These are phyloP conservation scores for Penicillium brevicompactum DNA, from an alignment of 2,329 filamentous ascomycete species.

Conservation along the genomic window DNA sequence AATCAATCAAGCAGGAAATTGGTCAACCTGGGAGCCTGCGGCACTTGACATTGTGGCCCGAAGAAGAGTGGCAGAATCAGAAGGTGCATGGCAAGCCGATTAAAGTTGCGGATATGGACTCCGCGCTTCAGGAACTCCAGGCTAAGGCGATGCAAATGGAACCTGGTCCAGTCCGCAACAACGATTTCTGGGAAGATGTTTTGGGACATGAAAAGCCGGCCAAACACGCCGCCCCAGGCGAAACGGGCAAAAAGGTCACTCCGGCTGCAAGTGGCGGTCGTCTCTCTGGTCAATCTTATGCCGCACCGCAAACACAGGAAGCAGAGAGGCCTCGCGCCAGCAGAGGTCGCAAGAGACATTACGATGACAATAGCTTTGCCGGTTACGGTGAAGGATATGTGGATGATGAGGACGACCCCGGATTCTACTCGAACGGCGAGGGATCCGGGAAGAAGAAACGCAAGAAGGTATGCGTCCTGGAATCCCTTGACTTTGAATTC, in stretches of 20 bases:
- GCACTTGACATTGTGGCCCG: conserved; percentile 50
- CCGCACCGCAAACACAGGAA: conserved; percentile 33
- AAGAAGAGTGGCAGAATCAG: conserved; percentile 55
- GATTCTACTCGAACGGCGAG: conserved; percentile 47
- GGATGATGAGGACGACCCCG: conserved; percentile 50
- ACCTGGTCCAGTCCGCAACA: conserved; percentile 48
- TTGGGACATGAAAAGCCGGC: conserved; percentile 51
- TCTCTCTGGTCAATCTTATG: conserved; percentile 29
- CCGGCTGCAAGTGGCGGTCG: conserved; percentile 26
- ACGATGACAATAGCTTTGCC: conserved; percentile 54
- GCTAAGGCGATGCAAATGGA: conserved; percentile 51
- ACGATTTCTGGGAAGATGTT: conserved; percentile 52
- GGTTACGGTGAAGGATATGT: conserved; percentile 55
- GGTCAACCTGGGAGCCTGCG: conserved; percentile 41
- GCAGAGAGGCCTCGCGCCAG: conserved; percentile 43
- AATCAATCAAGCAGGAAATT: conserved; percentile 48
- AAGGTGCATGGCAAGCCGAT: conserved; percentile 52
- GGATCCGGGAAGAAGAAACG: conserved; percentile 50
- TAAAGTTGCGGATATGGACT: conserved; percentile 45
- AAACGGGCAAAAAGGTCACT: conserved; percentile 33
- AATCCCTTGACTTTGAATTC: conserved; percentile 7
- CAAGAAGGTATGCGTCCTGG: conserved; percentile 46
- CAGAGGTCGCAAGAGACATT: conserved; percentile 52
- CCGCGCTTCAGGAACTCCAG: conserved; percentile 44
- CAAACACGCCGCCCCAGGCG: conserved; percentile 35